These are phyloP conservation scores for Albophoma yamanashiensis DNA, from an alignment of 2,329 filamentous ascomycete genomes.

Conservation along the genomic window DNA sequence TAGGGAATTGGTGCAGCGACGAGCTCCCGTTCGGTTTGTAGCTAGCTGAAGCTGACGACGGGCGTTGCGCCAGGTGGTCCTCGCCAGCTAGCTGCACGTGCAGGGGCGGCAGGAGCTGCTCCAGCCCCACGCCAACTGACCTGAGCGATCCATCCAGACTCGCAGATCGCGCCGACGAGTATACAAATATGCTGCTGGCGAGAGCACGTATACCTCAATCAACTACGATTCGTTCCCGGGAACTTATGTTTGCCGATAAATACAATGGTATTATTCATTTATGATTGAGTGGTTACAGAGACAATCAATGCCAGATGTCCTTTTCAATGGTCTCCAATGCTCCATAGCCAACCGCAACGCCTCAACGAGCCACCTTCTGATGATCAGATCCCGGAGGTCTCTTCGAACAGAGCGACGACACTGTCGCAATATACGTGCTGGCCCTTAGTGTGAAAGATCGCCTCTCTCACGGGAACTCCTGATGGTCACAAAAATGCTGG, in stretches of 20 bases:
- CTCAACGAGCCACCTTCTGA: no score
- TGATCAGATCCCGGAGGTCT: background rate
- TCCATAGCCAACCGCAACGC: background rate
- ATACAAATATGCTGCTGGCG: background rate
- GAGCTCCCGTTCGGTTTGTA: background rate
- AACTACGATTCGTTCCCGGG: no score
- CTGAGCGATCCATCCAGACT: background rate
- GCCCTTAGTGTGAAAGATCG: background rate
- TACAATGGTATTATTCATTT: background rate
- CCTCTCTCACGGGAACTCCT: background rate
- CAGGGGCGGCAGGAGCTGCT: background rate
- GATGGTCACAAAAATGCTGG: background rate
- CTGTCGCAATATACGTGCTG: background rate
- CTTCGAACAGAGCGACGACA: background rate
- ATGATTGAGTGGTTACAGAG: background rate
- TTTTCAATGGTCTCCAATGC: background rate
- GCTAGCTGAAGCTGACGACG: background rate
- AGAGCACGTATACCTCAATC: background rate
- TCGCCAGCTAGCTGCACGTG: background rate
- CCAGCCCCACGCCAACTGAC: background rate
- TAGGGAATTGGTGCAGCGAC: background rate
- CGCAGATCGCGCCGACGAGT: background rate
- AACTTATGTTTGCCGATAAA: no score
- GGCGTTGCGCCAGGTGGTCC: background rate
- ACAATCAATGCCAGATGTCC: background rate